phyloP scores from a whole-genome alignment of 257 asterid species.

The Jasminum sambac region DNA sequence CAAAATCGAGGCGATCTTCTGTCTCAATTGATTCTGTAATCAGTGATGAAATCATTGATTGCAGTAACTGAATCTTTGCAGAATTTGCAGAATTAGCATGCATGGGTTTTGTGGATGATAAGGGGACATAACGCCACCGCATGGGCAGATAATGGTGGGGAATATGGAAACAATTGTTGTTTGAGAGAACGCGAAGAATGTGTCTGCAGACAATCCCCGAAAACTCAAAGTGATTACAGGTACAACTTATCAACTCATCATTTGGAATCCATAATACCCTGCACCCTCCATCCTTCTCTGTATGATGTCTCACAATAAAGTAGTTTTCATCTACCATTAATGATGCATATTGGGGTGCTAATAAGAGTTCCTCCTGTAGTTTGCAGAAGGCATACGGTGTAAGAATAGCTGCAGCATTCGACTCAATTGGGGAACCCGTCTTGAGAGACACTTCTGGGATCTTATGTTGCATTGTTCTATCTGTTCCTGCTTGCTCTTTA shows the following conservation, averaged over 20 bases:
- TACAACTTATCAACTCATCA: constrained; percentile 54
- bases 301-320: constrained; percentile 63
- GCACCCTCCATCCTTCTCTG: constrained; percentile 47
- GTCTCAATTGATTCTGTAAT: constrained; percentile 50
- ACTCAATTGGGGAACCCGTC: constrained; percentile 61
- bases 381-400: constrained; percentile 60
- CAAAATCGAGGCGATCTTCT: constrained; percentile 54
- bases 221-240: constrained; percentile 56
- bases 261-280: constrained; percentile 61
- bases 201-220: constrained; percentile 63
- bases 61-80: constrained; percentile 45
- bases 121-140: constrained; percentile 42
- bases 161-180: constrained; percentile 53
- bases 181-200: constrained; percentile 53
- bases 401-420: constrained; percentile 52
- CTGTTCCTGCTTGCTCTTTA: constrained; percentile 34
- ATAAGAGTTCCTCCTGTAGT: constrained; percentile 56
- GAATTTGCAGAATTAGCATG: constrained; percentile 38
- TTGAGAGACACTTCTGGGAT: constrained; percentile 37
- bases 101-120: constrained; percentile 18
- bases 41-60: constrained; percentile 47
- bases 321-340: constrained; percentile 43
- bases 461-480: constrained; percentile 32
- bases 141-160: constrained; percentile 50
- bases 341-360: constrained; percentile 61